Conservation (phyloP, 257 asterid species). For the Solanum pimpinellifolium region DNA sequence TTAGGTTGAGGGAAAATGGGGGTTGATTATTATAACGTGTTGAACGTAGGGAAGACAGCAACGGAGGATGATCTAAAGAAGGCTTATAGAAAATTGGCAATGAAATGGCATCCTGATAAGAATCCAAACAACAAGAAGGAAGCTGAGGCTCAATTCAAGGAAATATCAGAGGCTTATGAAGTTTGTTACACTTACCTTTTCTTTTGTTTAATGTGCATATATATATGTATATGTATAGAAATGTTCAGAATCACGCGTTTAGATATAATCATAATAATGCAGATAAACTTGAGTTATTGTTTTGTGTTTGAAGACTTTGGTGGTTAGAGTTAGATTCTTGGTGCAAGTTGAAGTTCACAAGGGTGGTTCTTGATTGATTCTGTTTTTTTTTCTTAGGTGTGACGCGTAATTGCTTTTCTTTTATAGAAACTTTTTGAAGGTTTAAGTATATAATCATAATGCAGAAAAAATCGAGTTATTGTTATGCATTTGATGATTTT, state of each 20-base stretch:
- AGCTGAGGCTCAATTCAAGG: conserved; percentile 85
- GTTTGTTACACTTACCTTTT: conserved; percentile 12
- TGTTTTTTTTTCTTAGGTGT: background rate
- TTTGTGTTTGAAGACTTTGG: background rate
- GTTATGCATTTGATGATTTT: background rate
- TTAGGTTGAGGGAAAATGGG: conserved; percentile 32
- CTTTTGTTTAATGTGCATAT: background rate
- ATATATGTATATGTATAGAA: background rate
- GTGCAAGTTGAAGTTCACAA: background rate
- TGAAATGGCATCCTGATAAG: conserved; percentile 98
- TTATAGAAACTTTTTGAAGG: background rate
- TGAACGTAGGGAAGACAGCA: conserved; percentile 62
- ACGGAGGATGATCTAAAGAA: conserved; percentile 86
- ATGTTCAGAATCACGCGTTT: background rate
- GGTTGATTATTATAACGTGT: conserved; percentile 60
- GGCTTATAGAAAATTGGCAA: conserved; percentile 74
- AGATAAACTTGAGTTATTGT: background rate
- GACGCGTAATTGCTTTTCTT: background rate
- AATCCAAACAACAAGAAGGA: conserved; percentile 67
- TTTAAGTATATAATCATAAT: background rate
- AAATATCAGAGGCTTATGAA: conserved; percentile 90
- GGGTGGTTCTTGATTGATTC: background rate
- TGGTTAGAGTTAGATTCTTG: background rate
- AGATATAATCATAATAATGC: background rate
- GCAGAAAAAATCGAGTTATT: background rate